Evolutionary conservation across 192 early-diverging fungal genomes (phyloP).

Genomic region (Physocladia obscura): DNA sequence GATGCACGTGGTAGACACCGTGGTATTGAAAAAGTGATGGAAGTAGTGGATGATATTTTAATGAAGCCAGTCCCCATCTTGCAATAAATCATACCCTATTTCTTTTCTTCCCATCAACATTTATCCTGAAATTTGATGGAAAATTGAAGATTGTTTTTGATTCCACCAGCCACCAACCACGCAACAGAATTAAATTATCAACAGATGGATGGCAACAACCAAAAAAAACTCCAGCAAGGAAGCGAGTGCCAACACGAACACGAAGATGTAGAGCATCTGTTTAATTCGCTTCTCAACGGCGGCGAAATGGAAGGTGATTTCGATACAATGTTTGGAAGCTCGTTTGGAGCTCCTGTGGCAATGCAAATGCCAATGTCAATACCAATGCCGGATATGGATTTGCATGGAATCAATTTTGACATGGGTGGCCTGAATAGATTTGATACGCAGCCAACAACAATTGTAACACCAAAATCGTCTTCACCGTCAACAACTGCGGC

Average conservation of each 20-base stretch:
- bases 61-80: slow-evolving; percentile 36
- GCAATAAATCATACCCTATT: not conserved
- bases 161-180: too few species aligned
- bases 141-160: not conserved
- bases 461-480: not conserved
- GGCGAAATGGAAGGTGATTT: not conserved
- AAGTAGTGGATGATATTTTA: slow-evolving; percentile 42
- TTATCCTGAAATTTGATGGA: too few species aligned
- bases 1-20: slow-evolving; percentile 26
- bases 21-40: slow-evolving; percentile 32
- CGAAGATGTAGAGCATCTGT: not conserved
- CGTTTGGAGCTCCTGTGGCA: not conserved
- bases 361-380: too few species aligned
- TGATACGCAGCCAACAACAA: too few species aligned
- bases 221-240: not conserved
- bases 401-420: too few species aligned
- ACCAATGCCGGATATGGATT: too few species aligned
- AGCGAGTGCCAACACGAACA: not conserved
- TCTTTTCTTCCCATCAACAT: not conserved
- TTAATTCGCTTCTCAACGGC: too few species aligned
- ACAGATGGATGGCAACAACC: not conserved
- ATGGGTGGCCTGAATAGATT: too few species aligned
- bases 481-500: not conserved
- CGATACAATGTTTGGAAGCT: not conserved
- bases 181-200: too few species aligned